Conservation (phyloP, 1,139 yeast species). For the Zygoascus meyerae region DNA sequence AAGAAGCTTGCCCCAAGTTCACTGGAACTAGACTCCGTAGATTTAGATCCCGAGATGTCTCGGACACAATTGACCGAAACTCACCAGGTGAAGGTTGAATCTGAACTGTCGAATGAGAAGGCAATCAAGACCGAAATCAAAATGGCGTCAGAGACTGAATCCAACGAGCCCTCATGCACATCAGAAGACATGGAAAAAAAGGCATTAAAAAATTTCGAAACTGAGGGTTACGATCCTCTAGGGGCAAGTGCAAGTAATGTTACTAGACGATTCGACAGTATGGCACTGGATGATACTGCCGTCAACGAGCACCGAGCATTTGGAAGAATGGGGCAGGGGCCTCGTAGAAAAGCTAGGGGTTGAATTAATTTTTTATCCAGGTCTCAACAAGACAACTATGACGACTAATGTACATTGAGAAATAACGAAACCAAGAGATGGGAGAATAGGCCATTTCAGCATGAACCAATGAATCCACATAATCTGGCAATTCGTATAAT, state of each 20-base stretch:
- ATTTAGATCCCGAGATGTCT: too few relatives aligned
- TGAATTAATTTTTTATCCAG: too few relatives aligned
- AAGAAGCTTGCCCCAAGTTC: neutral
- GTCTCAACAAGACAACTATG: too few relatives aligned
- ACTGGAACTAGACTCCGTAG: neutral
- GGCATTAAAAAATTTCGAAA: neutral
- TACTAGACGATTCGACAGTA: constrained; percentile 8
- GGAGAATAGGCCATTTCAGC: too few relatives aligned
- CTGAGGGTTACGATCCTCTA: constrained; percentile 6
- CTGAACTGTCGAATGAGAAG: neutral
- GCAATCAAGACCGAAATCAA: neutral
- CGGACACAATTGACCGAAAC: too few relatives aligned
- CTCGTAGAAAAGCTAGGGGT: too few relatives aligned
- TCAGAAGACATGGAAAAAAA: constrained; percentile 1
- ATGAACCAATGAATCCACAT: too few relatives aligned
- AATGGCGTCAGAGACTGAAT: too few relatives aligned
- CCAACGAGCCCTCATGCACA: neutral
- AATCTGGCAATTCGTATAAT: neutral
- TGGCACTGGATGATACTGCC: constrained; percentile 8
- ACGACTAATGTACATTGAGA: too few relatives aligned
- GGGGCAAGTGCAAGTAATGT: neutral
- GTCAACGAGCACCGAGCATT: too few relatives aligned
- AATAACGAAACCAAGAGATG: neutral
- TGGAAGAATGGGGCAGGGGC: too few relatives aligned
- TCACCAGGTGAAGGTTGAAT: neutral